phyloP scores from a whole-genome alignment of 768 basidiomycete genomes.

The Coprinopsis marcescibilis region DNA sequence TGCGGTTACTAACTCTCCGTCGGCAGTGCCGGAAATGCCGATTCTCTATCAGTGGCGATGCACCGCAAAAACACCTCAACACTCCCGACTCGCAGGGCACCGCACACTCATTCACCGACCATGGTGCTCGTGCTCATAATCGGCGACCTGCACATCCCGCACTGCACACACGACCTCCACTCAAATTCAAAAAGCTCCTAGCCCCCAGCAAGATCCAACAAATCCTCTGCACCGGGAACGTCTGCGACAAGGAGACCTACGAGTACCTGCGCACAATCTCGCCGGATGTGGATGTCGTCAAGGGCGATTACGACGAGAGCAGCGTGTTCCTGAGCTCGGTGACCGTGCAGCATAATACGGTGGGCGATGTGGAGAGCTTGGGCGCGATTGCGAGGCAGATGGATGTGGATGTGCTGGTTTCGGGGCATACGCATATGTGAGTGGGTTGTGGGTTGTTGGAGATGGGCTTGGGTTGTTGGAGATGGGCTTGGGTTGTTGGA shows the following conservation, averaged over 20 bases:
- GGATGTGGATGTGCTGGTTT: constrained; percentile 95
- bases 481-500: not conserved
- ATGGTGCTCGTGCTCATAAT: constrained; percentile 96
- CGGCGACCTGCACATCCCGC: constrained; percentile 96
- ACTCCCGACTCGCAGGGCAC: too few relatives aligned
- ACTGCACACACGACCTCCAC: constrained; percentile 85
- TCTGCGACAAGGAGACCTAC: constrained; percentile 95
- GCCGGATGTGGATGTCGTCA: constrained; percentile 85
- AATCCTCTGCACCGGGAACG: constrained; percentile 95
- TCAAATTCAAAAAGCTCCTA: constrained; percentile 95
- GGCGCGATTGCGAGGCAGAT: constrained; percentile 86
- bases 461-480: too few relatives aligned
- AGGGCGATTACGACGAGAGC: constrained; percentile 95
- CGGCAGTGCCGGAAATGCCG: too few relatives aligned
- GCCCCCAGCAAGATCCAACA: constrained; percentile 97
- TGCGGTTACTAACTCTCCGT: too few relatives aligned
- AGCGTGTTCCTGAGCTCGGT: constrained; percentile 78
- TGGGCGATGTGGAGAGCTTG: constrained; percentile 88
- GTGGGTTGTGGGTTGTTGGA: too few relatives aligned
- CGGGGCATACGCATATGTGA: constrained; percentile 92
- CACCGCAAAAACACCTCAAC: too few relatives aligned
- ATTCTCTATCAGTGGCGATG: too few relatives aligned
- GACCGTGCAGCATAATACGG: constrained; percentile 74
- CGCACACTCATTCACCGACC: too few relatives aligned
- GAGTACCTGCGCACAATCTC: constrained; percentile 95